Conservation (phyloP, 2,329 filamentous ascomycete species). For the Paracoccidioides lutzii region DNA sequence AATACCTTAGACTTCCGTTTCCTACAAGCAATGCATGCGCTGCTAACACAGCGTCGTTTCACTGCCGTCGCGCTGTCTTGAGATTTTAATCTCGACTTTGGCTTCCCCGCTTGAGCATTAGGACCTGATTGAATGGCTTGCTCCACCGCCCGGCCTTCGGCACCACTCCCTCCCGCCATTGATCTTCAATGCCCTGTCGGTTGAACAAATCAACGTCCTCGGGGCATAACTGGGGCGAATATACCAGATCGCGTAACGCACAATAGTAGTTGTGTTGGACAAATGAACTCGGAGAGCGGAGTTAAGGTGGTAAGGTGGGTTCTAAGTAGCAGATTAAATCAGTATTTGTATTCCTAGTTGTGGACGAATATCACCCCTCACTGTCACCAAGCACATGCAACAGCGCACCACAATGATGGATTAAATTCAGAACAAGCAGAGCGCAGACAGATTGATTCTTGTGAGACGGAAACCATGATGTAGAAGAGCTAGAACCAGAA, state of each 20-base stretch:
- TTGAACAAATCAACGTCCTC: neutral
- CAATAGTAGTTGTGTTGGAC: neutral
- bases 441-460: neutral
- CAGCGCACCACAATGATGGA: no score
- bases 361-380: no score
- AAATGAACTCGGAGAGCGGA: neutral
- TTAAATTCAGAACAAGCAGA: neutral
- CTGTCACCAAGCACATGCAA: no score
- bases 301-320: no score
- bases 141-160: neutral
- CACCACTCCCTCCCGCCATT: neutral
- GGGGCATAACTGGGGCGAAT: neutral
- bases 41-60: slow-evolving; percentile 69
- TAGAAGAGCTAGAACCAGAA: no score
- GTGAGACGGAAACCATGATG: no score
- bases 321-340: no score
- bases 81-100: slow-evolving; percentile 21
- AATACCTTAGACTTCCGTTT: slow-evolving; percentile 60
- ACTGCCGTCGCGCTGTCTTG: slow-evolving; percentile 17
- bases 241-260: neutral
- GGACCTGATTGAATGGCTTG: neutral
- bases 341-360: no score
- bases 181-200: neutral
- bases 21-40: slow-evolving; percentile 70
- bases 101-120: slow-evolving; percentile 10